Conservation (phyloP, 129 eudicot genomes). For the Arctium lappa region DNA sequence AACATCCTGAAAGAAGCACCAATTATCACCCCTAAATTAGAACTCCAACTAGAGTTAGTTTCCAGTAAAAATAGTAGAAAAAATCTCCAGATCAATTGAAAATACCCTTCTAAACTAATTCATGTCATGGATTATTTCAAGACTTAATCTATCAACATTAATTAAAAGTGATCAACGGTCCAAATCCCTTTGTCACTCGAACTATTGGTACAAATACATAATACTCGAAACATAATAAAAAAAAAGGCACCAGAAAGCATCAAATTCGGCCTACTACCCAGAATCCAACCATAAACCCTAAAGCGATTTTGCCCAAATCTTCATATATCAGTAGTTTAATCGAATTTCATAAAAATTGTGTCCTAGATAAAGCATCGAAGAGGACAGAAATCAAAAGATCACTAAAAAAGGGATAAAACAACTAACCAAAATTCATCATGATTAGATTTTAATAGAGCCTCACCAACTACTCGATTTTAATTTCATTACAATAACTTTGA, state of each 20-base stretch:
- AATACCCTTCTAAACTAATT: too few species aligned
- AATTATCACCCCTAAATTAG: not conserved
- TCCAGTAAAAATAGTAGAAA: too few species aligned
- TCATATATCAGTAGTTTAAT: not conserved
- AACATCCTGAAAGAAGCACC: constrained; percentile 42
- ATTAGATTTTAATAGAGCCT: not conserved
- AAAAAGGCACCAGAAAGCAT: not conserved
- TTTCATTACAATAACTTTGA: not conserved
- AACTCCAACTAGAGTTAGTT: too few species aligned
- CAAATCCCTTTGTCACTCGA: too few species aligned
- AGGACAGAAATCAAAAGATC: not conserved
- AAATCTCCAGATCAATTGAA: too few species aligned
- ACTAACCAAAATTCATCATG: not conserved
- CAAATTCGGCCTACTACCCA: not conserved
- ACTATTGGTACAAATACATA: not conserved
- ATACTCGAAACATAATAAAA: not conserved
- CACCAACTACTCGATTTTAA: not conserved
- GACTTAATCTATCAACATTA: too few species aligned
- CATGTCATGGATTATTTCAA: too few species aligned
- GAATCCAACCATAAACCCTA: not conserved
- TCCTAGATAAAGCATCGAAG: not conserved
- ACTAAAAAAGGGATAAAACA: not conserved
- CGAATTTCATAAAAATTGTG: not conserved
- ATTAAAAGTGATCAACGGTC: too few species aligned
- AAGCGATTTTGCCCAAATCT: not conserved